Percentiles rank a stretch among this genome's conserved stretches.
phyloP scores from a whole-genome alignment of 2,329 filamentous ascomycete species.

The Hypomyces rosellus region DNA sequence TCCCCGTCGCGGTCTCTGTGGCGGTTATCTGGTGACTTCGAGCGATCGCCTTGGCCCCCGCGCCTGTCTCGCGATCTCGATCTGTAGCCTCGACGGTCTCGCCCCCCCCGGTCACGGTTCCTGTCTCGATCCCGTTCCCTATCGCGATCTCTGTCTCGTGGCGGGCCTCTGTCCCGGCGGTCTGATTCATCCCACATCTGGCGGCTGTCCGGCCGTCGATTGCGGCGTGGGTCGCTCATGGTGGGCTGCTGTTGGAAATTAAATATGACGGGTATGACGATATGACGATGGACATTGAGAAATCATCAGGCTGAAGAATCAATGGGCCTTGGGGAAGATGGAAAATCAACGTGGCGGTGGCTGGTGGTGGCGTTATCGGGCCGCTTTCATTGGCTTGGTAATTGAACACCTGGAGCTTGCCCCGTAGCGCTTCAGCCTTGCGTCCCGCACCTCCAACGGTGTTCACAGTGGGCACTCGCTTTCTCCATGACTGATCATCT shows the following conservation, averaged over 20 bases:
- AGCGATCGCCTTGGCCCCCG: slow-evolving; percentile 28
- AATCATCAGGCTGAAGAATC: slow-evolving; percentile 8
- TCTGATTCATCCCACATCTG: slow-evolving; percentile 56
- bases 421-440: slow-evolving; percentile 10
- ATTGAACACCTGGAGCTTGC: background rate
- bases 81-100: slow-evolving; percentile 20
- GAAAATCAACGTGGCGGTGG: slow-evolving; percentile 3
- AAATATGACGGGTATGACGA: background rate
- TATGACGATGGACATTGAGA: background rate
- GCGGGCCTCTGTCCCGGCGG: slow-evolving; percentile 28
- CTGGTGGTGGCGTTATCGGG: slow-evolving; percentile 1
- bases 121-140: slow-evolving; percentile 24
- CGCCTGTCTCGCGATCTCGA: slow-evolving; percentile 24
- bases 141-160: slow-evolving; percentile 22
- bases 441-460: slow-evolving; percentile 6
- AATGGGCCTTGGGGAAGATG: background rate
- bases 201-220: slow-evolving; percentile 43
- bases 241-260: background rate
- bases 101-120: slow-evolving; percentile 16
- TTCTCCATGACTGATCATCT: background rate
- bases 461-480: background rate
- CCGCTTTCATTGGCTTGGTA: slow-evolving; percentile 1
- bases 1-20: slow-evolving; percentile 35
- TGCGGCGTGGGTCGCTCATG: slow-evolving; percentile 30
- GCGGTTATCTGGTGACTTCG: slow-evolving; percentile 29